Evolutionary conservation across 805 yeast species (phyloP), one percentile per base, ranked within the genome.

Genomic region (Zygoascus flipseniorum): DNA sequence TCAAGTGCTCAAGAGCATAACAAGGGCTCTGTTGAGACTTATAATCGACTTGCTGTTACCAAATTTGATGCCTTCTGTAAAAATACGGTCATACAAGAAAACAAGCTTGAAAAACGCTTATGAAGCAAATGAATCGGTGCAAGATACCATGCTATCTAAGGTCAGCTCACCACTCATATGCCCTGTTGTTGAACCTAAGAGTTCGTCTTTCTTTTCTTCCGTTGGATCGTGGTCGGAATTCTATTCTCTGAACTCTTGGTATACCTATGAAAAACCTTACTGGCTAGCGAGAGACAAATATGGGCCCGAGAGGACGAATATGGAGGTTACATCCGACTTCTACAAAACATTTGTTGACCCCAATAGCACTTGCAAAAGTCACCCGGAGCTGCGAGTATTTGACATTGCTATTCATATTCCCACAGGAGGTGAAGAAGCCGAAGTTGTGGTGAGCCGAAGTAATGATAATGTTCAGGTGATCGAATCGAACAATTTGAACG

Each of bases 141-240:
- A 47, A 47, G 20, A 47, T n/a, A n/a, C n/a, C 10, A 9, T 47
- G 11, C 19, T 47, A n/a, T 28, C 50, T 8, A 32, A 18, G 16
- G 6, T 19, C 26, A 18, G 19, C 20, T 19, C 26, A 11, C 41
- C 35, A 41, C 42, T 23, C 23, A 23, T 19, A n/a, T 47, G 49
- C 23, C 49, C 16, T 13, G 35, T 16, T 9, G 14, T 23, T 5
- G 39, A 13, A n/a, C 39, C 39, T 10, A 35, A 42, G 23, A 37
- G 26, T n/a, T 18, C 42, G 20, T 11, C 10, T 8, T 32, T 65
- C 14, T 78, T 70, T 43, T 64, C 70, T 11, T n/a, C 53, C 6
- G 55, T 68, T 6, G 63, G 65, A 4, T 68, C 72, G 11, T 68
- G 71, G 71, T 54, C 56, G 10, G 52, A 56, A 42, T 69, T 69